Conservation (phyloP, 2,329 filamentous ascomycete genomes). For the Magnaporthiopsis rhizophila region DNA sequence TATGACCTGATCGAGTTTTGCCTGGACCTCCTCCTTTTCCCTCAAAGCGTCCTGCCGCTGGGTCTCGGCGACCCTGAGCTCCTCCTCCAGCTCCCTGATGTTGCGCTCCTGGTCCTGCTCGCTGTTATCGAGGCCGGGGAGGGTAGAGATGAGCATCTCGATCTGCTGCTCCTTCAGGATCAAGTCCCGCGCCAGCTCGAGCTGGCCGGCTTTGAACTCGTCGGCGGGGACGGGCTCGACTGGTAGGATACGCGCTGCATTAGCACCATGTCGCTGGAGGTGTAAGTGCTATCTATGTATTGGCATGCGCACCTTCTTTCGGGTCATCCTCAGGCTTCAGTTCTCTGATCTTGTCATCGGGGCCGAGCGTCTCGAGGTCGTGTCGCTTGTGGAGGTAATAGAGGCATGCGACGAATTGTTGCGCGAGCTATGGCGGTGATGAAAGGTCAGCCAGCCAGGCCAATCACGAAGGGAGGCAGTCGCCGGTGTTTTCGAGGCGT, state of each 20-base stretch:
- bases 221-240: slow-evolving; percentile 56
- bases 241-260: slow-evolving; percentile 17
- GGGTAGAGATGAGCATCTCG: slow-evolving; percentile 63
- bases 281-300: no score
- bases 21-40: slow-evolving; percentile 54
- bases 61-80: slow-evolving; percentile 54
- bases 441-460: slow-evolving; percentile 1
- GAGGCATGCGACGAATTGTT: slow-evolving; percentile 60
- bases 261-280: not conserved
- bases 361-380: slow-evolving; percentile 51
- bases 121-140: slow-evolving; percentile 72
- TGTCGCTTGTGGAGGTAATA: slow-evolving; percentile 62
- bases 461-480: not conserved
- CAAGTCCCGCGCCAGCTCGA: slow-evolving; percentile 68
- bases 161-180: slow-evolving; percentile 79
- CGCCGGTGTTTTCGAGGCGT: not conserved
- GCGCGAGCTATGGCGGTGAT: slow-evolving; percentile 43
- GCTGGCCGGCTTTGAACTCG: slow-evolving; percentile 58
- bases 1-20: slow-evolving; percentile 53
- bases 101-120: slow-evolving; percentile 66
- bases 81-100: slow-evolving; percentile 57
- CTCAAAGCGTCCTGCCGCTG: slow-evolving; percentile 55
- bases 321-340: slow-evolving; percentile 45
- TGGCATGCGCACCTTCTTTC: slow-evolving; percentile 35
- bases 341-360: slow-evolving; percentile 51